A percentile compares a stretch with the other conserved stretches of the same genome.
Evolutionary conservation across 257 asterid genomes (phyloP).

Genomic region (Gentiana macrophylla): DNA sequence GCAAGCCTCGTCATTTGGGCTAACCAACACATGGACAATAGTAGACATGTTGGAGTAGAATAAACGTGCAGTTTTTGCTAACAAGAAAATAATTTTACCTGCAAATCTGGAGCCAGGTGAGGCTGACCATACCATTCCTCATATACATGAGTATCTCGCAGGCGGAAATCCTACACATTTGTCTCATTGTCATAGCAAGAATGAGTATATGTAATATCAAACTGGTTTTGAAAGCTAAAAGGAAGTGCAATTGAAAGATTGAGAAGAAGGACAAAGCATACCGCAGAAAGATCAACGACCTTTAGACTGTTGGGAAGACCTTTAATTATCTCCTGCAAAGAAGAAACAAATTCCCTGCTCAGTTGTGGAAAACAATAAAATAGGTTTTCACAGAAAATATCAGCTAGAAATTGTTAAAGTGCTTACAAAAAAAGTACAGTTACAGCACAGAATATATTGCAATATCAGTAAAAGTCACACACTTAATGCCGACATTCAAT

Average conservation of each 20-base stretch:
- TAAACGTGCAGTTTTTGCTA: too few species aligned
- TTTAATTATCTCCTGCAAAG: constrained; percentile 76
- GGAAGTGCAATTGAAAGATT: constrained; percentile 1
- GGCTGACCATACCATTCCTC: constrained; percentile 97
- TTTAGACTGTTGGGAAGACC: constrained; percentile 65
- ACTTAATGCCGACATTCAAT: background rate
- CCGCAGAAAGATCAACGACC: constrained; percentile 96
- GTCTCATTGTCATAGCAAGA: constrained; percentile 7
- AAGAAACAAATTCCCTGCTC: background rate
- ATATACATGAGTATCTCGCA: constrained; percentile 62
- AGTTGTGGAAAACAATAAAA: background rate
- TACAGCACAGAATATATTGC: too few species aligned
- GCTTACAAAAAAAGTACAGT: too few species aligned
- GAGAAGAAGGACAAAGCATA: constrained; percentile 18
- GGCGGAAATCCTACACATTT: constrained; percentile 75
- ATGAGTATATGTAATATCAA: background rate
- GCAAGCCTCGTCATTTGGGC: too few species aligned
- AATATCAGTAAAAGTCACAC: too few species aligned
- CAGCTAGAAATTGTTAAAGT: too few species aligned
- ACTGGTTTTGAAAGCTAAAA: background rate
- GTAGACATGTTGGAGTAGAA: too few species aligned
- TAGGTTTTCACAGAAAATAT: too few species aligned
- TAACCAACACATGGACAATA: too few species aligned
- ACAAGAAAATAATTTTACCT: constrained; percentile 30
- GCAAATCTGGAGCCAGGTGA: constrained; percentile 69